phyloP scores from a whole-genome alignment of 352 stramenopile species.

The Phytophthora sojae region DNA sequence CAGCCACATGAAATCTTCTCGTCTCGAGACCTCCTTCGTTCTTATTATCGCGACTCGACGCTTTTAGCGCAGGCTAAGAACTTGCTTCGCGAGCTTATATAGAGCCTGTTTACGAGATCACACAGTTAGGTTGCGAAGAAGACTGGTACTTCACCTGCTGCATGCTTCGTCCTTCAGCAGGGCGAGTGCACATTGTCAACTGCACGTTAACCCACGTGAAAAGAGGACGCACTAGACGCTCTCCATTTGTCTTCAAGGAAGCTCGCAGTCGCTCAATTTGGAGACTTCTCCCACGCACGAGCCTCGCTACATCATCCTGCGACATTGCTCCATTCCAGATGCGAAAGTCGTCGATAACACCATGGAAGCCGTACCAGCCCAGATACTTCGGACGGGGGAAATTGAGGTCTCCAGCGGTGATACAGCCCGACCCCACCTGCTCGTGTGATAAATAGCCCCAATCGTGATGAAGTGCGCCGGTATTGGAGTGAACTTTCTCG shows the following conservation, averaged over 20 bases:
- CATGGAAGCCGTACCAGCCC: constrained; percentile 45
- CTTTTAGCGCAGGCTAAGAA: no score
- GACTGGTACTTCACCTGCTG: constrained; percentile 8
- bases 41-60: no score
- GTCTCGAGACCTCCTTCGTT: no score
- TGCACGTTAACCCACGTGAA: constrained; percentile 20
- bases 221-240: not conserved
- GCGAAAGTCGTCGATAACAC: constrained; percentile 41
- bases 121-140: constrained; percentile 10
- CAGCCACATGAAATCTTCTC: no score
- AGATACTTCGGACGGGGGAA: not conserved
- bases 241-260: constrained; percentile 5
- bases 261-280: not conserved
- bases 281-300: constrained; percentile 7
- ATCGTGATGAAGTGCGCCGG: constrained; percentile 10
- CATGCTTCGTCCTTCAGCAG: constrained; percentile 16
- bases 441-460: constrained; percentile 18
- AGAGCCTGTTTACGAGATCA: constrained; percentile 12
- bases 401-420: constrained; percentile 14
- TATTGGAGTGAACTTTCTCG: constrained; percentile 2
- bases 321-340: constrained; percentile 30
- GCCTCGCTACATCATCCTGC: constrained; percentile 1
- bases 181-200: constrained; percentile 23
- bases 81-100: not conserved
- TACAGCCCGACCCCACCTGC: constrained; percentile 40